Evolutionary conservation across 176 grass and related monocot species (phyloP), one percentile per base, ranked within the genome.

Genomic region (Oryza brachyantha): DNA sequence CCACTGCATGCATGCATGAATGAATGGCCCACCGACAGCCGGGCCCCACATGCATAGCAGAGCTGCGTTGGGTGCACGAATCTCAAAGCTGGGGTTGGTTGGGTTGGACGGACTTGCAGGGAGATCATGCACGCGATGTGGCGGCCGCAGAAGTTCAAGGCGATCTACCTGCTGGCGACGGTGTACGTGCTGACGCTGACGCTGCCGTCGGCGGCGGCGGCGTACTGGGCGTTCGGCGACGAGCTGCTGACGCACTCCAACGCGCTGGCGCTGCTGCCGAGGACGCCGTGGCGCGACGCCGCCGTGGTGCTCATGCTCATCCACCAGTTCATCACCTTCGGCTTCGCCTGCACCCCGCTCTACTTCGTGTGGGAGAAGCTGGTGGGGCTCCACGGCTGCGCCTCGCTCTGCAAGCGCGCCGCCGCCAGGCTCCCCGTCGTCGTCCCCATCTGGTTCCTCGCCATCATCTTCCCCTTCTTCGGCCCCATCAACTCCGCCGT

Each of bases 91-190:
- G n/a, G n/a, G n/a, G n/a, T n/a, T n/a, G n/a, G n/a, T n/a, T n/a
- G n/a, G n/a, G n/a, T n/a, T 10, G 43, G 43, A 46, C 43, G 43
- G 43, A 4, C 4, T 41, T 0, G 11, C 86, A 93, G 95, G 64
- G 95, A 98, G 87, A 92, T 98, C 58, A 98, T 98, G 95, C 95
- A 98, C 54, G 95, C 95, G 24, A 98, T 98, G 95, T 98, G 95
- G 95, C 86, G 92, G 2, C 95, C 95, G 0, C 95, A 98, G 76
- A 94, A 97, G 83, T 97, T 97, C 84, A 97, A 97, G 90, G 88
- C 92, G 14, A 94, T 97, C 79, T 97, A 97, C 85, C 83, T 97
- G 13, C 66, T 97, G 36, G 95, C 95, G 10, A 97, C 95, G 9
- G n/a, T 94, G 80, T 98, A 98, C 86, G 92, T 94, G 65, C 37